phyloP scores from a whole-genome alignment of 1,284 basidiomycete genomes.

The Cutaneotrichosporon cutaneum region DNA sequence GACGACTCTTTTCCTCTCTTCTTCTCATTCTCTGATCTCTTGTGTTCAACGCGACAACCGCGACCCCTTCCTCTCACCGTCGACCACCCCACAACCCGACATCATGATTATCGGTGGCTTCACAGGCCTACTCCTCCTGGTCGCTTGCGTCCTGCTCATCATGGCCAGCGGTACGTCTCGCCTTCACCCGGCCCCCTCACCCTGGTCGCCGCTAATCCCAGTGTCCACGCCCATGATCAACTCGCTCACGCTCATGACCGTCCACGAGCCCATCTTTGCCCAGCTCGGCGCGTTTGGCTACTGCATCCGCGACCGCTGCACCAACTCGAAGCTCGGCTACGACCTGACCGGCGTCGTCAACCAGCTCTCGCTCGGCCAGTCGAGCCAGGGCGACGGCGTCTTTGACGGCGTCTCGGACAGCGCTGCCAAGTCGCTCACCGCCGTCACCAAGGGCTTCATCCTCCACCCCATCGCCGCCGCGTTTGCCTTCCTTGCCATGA shows the following conservation, averaged over 20 bases:
- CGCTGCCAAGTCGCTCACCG: slow-evolving; percentile 20
- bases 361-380: slow-evolving; percentile 21
- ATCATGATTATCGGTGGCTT: slow-evolving; percentile 13
- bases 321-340: slow-evolving; percentile 32
- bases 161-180: slow-evolving; percentile 5
- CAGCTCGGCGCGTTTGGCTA: slow-evolving; percentile 45
- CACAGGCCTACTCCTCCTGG: slow-evolving; percentile 5
- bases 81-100: not conserved
- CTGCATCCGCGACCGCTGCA: slow-evolving; percentile 34
- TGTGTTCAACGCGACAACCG: not conserved
- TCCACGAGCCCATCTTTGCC: not conserved
- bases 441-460: slow-evolving; percentile 43
- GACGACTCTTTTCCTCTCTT: not conserved
- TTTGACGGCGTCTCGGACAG: slow-evolving; percentile 5
- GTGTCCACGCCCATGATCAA: slow-evolving; percentile 11
- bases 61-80: not conserved
- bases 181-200: too few relatives aligned
- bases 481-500: slow-evolving; percentile 42
- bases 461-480: slow-evolving; percentile 48
- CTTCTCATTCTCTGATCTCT: not conserved
- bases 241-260: slow-evolving; percentile 12
- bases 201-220: not conserved
- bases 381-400: slow-evolving; percentile 13
- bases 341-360: slow-evolving; percentile 29
- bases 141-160: slow-evolving; percentile 10